Evolutionary conservation across 495 filamentous ascomycete genomes (phyloP), one percentile per base, ranked within the genome.

Genomic region (Chaetomium fimeti): DNA sequence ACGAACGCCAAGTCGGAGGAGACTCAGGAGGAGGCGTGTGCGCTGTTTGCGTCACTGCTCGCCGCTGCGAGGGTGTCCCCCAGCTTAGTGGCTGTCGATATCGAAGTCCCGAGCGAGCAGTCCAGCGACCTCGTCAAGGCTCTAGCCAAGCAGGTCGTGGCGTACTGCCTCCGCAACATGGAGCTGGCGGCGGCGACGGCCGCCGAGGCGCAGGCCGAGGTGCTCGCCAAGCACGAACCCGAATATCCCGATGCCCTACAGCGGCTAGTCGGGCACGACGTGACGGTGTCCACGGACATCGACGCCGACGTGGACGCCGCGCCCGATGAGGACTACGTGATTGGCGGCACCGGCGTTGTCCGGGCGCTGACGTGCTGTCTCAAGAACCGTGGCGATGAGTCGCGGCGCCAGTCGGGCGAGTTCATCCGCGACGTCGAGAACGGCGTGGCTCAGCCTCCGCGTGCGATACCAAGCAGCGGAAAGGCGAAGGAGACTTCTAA

Each of bases 401-500:
- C 80, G 16, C 75, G 84, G 16, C 72, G 79, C 27, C 73, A 76
- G 45, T 82, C 80, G 7, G 72, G 74, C 61, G 82, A 79, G 53
- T 80, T 79, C 28, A 67, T 73, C 43, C 63, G 71, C 20, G 79
- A 78, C n/a, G 61, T 72, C 12, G 78, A 80, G 66, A 72, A 69
- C 51, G 77, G 65, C 53, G 38, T 53, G 40, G 12, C 47, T 16
- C 16, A 58, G 60, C n/a, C 47, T n/a, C 54, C 45, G 32, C 27
- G 38, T 3, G 57, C 45, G 48, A 52, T 72, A 0, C 48, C 60
- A 18, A 62, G 57, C 28, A 32, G 75, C 47, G 85, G 80, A 47
- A 92, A 88, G 73, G 93, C 95, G 40, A 92, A 91, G 70, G 90
- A 93, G 67, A 95, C 97, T 86, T 93, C 91, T 22, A 96, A 91